Percentiles rank a stretch among this genome's conserved stretches.
Conservation (phyloP, 2,329 filamentous ascomycete genomes). For the Cladophialophora bantiana region DNA sequence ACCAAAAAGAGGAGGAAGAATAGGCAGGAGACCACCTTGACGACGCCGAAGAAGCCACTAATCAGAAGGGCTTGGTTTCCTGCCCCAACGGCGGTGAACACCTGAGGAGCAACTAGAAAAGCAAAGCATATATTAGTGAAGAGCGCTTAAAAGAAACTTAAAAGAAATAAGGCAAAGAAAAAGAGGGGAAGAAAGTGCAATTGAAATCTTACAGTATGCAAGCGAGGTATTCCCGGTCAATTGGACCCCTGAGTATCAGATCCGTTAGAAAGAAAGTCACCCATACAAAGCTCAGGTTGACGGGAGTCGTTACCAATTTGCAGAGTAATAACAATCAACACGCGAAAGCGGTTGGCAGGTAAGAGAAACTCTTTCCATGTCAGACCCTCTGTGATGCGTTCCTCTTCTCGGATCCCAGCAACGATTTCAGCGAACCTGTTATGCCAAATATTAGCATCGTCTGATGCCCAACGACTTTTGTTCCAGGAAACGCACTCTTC, state of each 20-base stretch:
- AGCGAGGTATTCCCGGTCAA: conserved; percentile 43
- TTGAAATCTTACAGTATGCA: not conserved
- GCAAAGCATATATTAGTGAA: too few relatives aligned
- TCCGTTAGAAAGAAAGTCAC: too few relatives aligned
- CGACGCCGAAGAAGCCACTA: conserved; percentile 61
- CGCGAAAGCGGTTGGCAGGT: conserved; percentile 56
- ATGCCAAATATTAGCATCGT: too few relatives aligned
- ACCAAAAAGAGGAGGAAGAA: conserved; percentile 59
- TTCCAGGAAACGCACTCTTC: conserved; percentile 54
- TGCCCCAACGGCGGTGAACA: conserved; percentile 59
- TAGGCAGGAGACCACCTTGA: conserved; percentile 58
- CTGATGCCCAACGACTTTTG: too few relatives aligned
- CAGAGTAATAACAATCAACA: conserved; percentile 58
- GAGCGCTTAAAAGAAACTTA: too few relatives aligned
- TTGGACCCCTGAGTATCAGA: conserved; percentile 47
- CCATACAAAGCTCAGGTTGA: too few relatives aligned
- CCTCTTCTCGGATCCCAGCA: conserved; percentile 57
- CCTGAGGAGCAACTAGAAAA: conserved; percentile 51
- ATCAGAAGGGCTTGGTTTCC: conserved; percentile 55
- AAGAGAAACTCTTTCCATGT: conserved; percentile 56
- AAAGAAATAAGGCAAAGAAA: too few relatives aligned
- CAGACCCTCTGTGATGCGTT: conserved; percentile 53
- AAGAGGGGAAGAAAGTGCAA: too few relatives aligned
- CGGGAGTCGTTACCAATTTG: conserved; percentile 46
- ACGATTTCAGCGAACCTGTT: conserved; percentile 44